Evolutionary conservation across 371 early-diverging fungal species (phyloP).

Genomic region (Mortierella sp.): DNA sequence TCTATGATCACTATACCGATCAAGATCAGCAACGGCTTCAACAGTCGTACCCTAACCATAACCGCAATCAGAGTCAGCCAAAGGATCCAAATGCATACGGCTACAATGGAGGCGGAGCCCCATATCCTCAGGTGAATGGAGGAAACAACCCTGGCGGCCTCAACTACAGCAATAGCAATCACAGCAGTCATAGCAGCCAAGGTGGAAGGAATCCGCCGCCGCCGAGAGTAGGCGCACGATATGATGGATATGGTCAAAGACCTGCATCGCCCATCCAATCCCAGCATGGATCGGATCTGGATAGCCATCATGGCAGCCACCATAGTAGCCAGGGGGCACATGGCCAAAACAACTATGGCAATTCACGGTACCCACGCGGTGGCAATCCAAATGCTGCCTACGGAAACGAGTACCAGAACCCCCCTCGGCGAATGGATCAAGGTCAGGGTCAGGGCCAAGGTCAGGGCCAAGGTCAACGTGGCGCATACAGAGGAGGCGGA

Average conservation of each 20-base stretch:
- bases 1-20: slow-evolving; percentile 23
- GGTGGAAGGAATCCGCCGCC: slow-evolving; percentile 12
- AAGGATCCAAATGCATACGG: slow-evolving; percentile 1
- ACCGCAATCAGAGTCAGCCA: not conserved
- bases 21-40: slow-evolving; percentile 13
- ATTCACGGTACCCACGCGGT: slow-evolving; percentile 7
- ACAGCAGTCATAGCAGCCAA: slow-evolving; percentile 7
- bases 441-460: too few relatives aligned
- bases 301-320: slow-evolving; percentile 15
- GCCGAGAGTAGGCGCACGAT: slow-evolving; percentile 12
- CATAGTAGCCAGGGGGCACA: slow-evolving; percentile 15
- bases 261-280: slow-evolving; percentile 40
- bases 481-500: slow-evolving; percentile 14
- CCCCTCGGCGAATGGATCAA: slow-evolving; percentile 1
- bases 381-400: not conserved
- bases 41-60: not conserved
- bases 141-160: not conserved
- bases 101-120: slow-evolving; percentile 1
- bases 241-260: slow-evolving; percentile 23
- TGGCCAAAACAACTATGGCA: slow-evolving; percentile 7
- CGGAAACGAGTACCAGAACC: slow-evolving; percentile 13
- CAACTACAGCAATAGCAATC: slow-evolving; percentile 11
- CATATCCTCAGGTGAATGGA: slow-evolving; percentile 1
- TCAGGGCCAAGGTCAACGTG: not conserved
- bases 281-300: slow-evolving; percentile 45